Conservation (phyloP, 306 rosid genomes). For the Gleditsia sinensis region DNA sequence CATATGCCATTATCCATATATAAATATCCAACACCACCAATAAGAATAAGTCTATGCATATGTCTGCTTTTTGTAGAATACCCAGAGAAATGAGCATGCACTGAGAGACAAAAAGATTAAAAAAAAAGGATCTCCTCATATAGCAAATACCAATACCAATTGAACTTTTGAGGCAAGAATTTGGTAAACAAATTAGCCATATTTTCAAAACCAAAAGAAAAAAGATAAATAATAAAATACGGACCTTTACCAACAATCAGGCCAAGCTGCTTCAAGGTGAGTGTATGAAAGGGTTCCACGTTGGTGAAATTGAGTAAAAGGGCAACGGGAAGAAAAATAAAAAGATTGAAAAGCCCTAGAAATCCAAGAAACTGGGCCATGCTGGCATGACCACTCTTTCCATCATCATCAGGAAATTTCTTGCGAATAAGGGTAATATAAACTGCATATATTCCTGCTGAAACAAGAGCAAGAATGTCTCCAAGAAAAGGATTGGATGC, state of each 20-base stretch:
- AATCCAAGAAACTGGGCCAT: slow-evolving; percentile 96
- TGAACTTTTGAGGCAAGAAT: slow-evolving; percentile 4
- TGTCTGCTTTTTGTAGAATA: slow-evolving; percentile 19
- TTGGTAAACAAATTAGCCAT: slow-evolving; percentile 11
- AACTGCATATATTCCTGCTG: slow-evolving; percentile 81
- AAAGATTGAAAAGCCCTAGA: slow-evolving; percentile 77
- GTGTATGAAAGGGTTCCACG: slow-evolving; percentile 62
- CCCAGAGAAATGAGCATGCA: background rate
- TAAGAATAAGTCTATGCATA: background rate
- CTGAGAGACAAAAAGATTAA: background rate
- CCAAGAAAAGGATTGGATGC: slow-evolving; percentile 93
- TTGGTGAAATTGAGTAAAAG: slow-evolving; percentile 60
- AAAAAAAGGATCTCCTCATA: background rate
- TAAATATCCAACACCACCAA: background rate
- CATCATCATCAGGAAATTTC: slow-evolving; percentile 81
- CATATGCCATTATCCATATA: slow-evolving; percentile 1
- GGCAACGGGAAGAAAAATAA: slow-evolving; percentile 83
- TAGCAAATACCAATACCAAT: background rate
- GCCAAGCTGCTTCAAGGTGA: slow-evolving; percentile 81
- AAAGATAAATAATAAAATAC: slow-evolving; percentile 28
- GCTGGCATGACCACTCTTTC: slow-evolving; percentile 73
- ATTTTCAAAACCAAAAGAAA: slow-evolving; percentile 17
- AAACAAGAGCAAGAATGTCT: slow-evolving; percentile 75
- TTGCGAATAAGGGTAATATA: slow-evolving; percentile 92
- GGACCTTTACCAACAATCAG: slow-evolving; percentile 89